A percentile compares a stretch with the other conserved stretches of the same genome.
Conservation (phyloP, 345 rosid species). For the Aquilaria sinensis region DNA sequence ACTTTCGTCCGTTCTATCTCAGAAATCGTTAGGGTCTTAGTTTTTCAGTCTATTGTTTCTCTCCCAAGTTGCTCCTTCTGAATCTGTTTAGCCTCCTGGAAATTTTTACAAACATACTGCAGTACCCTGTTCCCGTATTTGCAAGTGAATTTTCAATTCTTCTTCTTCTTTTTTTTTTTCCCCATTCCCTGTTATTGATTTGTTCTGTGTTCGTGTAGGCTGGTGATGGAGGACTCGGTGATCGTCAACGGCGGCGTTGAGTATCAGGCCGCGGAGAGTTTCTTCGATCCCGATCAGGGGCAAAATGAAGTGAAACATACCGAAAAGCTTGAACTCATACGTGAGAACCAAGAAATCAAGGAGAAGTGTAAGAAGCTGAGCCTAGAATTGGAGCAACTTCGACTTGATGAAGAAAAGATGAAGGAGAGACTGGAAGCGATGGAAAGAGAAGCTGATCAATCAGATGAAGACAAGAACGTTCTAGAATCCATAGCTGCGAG, state of each 20-base stretch:
- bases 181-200: not conserved
- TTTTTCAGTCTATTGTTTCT: not conserved
- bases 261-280: slow-evolving; percentile 26
- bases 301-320: slow-evolving; percentile 20
- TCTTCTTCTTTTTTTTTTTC: not conserved
- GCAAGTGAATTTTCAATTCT: too few species aligned
- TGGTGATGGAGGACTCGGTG: slow-evolving; percentile 40
- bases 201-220: slow-evolving; percentile 3
- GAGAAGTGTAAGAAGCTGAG: slow-evolving; percentile 23
- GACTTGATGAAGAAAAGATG: slow-evolving; percentile 28
- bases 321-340: slow-evolving; percentile 37
- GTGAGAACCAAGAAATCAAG: slow-evolving; percentile 33
- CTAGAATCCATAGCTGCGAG: slow-evolving; percentile 41
- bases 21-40: not conserved
- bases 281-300: slow-evolving; percentile 26
- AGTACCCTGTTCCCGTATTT: too few species aligned
- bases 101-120: too few species aligned
- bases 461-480: slow-evolving; percentile 43
- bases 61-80: not conserved
- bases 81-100: too few species aligned
- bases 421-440: slow-evolving; percentile 31
- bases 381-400: slow-evolving; percentile 37
- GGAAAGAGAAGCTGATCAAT: slow-evolving; percentile 44
- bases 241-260: slow-evolving; percentile 31
- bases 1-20: not conserved